phyloP scores from a whole-genome alignment of 495 filamentous ascomycete species.

The Neurospora cerealis region DNA sequence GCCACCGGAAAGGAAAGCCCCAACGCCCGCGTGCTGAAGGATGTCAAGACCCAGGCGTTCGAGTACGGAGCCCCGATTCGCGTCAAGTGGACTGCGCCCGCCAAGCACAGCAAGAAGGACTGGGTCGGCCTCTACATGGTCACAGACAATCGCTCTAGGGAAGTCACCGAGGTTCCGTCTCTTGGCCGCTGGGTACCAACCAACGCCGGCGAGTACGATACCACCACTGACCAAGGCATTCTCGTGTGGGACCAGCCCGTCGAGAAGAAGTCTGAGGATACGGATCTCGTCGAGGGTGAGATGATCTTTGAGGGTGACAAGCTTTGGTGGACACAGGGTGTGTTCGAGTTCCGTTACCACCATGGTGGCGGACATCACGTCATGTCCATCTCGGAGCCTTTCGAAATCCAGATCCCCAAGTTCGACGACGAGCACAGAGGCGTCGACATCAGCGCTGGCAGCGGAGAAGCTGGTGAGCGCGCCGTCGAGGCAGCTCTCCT shows the following conservation, averaged over 20 bases:
- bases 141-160: conserved; percentile 79
- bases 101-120: conserved; percentile 84
- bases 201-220: conserved; percentile 66
- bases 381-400: conserved; percentile 90
- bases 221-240: conserved; percentile 68
- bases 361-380: conserved; percentile 90
- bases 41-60: conserved; percentile 62
- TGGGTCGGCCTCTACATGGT: conserved; percentile 96
- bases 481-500: conserved; percentile 69
- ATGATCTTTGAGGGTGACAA: conserved; percentile 88
- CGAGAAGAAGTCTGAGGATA: conserved; percentile 37
- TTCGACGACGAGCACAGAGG: conserved; percentile 51
- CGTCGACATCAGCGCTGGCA: conserved; percentile 41
- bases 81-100: conserved; percentile 85
- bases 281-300: conserved; percentile 57
- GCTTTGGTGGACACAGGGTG: conserved; percentile 90
- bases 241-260: conserved; percentile 52
- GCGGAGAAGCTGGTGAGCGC: conserved; percentile 16
- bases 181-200: conserved; percentile 87
- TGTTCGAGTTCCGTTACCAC: conserved; percentile 95
- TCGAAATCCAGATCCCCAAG: conserved; percentile 73
- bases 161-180: conserved; percentile 71
- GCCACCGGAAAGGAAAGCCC: conserved; percentile 38
- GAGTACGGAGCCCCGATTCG: conserved; percentile 87
- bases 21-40: conserved; percentile 32